Conservation (phyloP, 2,329 filamentous ascomycete genomes). For the Pseudocercospora musae region DNA sequence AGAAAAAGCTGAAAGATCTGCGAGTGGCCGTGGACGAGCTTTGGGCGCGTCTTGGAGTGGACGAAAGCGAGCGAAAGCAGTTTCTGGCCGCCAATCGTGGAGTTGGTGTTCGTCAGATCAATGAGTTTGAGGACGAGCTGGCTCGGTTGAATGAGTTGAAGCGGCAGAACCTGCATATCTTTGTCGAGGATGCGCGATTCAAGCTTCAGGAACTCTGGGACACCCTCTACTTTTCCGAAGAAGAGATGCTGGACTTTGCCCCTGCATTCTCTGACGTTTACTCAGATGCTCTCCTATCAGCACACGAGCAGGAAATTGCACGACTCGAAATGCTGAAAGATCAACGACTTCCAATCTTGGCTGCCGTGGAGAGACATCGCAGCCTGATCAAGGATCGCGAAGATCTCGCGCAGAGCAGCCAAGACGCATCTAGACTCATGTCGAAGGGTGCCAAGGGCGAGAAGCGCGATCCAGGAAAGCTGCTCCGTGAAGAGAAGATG, state of each 20-base stretch:
- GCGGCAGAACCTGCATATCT: constrained; percentile 88
- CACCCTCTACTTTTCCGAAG: constrained; percentile 86
- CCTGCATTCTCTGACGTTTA: constrained; percentile 91
- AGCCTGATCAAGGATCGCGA: constrained; percentile 80
- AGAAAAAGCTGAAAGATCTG: constrained; percentile 74
- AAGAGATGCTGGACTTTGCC: constrained; percentile 98
- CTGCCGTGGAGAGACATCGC: constrained; percentile 78
- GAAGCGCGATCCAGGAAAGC: constrained; percentile 87
- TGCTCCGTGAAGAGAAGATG: constrained; percentile 97
- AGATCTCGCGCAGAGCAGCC: constrained; percentile 82
- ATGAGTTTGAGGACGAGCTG: constrained; percentile 93
- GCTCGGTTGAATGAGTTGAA: constrained; percentile 85
- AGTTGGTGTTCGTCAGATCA: constrained; percentile 85
- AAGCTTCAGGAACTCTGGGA: constrained; percentile 96
- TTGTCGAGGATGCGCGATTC: constrained; percentile 89
- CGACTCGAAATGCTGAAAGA: constrained; percentile 79
- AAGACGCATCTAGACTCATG: constrained; percentile 92
- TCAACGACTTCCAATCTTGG: constrained; percentile 79
- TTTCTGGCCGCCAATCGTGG: constrained; percentile 88
- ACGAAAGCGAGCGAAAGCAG: constrained; percentile 75
- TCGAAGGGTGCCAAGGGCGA: constrained; percentile 88
- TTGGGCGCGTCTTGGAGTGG: constrained; percentile 83
- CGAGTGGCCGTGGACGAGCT: constrained; percentile 74
- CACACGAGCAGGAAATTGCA: constrained; percentile 86
- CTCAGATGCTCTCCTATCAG: constrained; percentile 89